Evolutionary conservation across 2,329 filamentous ascomycete genomes (phyloP), one percentile per base, ranked within the genome.

Genomic region (Trichophyton mentagrophytes): DNA sequence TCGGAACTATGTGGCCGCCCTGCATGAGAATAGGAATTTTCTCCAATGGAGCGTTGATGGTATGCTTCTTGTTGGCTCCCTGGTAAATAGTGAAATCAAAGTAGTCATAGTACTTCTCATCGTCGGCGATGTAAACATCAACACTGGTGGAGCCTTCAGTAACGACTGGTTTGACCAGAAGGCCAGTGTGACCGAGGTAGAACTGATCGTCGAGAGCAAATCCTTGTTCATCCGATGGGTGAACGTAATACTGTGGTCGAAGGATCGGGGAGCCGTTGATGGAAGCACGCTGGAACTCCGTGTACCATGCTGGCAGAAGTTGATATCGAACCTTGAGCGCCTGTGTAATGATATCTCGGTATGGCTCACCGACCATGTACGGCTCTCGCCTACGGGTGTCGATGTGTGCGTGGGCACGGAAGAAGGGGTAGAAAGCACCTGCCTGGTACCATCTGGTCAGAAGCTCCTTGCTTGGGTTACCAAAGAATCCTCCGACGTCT

Each of bases 401-500:
- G 63, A 97, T 97, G 73, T 99, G 93, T 5, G 93, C 93, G 71
- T 99, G 93, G 1, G 85, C 93, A 64, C 93, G 89, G 87, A 97
- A 95, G 79, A 97, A 99, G 6, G 93, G 93, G 73, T 97, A 97
- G 79, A 95, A 99, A 61, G 89, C 89, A 64, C 93, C 93, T 38
- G 91, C 85, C 74, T 99, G 93, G 75, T 96, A 99, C 93, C 93
- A 99, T 44, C 93, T 85, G 9, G 89, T 88, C 67, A 95, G 81
- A 22, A 99, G 82, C 63, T 99, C 92, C 69, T 91, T 91, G 68
- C 88, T 88, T 0, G 93, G 93, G 74, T 99, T 96, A 61, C 93
- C 92, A 69, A 99, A 99, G 81, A 99, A 99, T 30, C 93, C 93
- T 61, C 91, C 93, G 57, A 99, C 91, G 75, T 99, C 93, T 59